Evolutionary conservation across 2,329 filamentous ascomycete genomes (phyloP).

Genomic region (Phoma herbarum): DNA sequence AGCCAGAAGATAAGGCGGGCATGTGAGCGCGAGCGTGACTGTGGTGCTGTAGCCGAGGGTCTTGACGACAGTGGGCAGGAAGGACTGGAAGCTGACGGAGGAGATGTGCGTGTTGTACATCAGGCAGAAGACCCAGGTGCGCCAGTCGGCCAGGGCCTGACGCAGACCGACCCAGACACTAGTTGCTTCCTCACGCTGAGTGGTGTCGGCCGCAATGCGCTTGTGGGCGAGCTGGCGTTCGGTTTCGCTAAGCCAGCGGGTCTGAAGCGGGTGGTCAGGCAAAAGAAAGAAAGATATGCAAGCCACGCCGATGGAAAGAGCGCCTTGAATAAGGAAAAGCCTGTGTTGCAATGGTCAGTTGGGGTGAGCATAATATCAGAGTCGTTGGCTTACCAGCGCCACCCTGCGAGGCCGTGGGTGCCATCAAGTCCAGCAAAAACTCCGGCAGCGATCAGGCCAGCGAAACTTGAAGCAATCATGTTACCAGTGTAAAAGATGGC

Average conservation of each 20-base stretch:
- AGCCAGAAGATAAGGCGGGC: constrained; percentile 60
- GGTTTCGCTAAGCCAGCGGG: constrained; percentile 54
- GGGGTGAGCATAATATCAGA: constrained; percentile 27
- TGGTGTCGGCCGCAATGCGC: constrained; percentile 57
- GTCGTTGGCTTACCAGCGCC: constrained; percentile 51
- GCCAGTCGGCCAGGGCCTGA: constrained; percentile 39
- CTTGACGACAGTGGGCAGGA: constrained; percentile 47
- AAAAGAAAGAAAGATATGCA: constrained; percentile 40
- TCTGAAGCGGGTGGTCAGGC: constrained; percentile 48
- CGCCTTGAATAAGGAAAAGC: constrained; percentile 36
- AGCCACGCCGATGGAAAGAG: constrained; percentile 35
- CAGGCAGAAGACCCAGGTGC: constrained; percentile 44
- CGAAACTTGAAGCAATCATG: constrained; percentile 53
- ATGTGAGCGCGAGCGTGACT: constrained; percentile 49
- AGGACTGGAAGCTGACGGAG: constrained; percentile 43
- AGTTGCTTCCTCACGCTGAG: constrained; percentile 52
- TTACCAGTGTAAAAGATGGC: constrained; percentile 52
- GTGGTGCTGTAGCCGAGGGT: constrained; percentile 51
- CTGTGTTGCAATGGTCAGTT: background rate
- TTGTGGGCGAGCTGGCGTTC: constrained; percentile 51
- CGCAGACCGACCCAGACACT: constrained; percentile 40
- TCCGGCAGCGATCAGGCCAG: constrained; percentile 55
- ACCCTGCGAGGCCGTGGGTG: constrained; percentile 43
- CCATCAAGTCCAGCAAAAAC: constrained; percentile 46
- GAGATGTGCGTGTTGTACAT: constrained; percentile 44